These are phyloP conservation scores for Clonostachys byssicola DNA, from an alignment of 2,329 filamentous ascomycete genomes.

Conservation along the genomic window DNA sequence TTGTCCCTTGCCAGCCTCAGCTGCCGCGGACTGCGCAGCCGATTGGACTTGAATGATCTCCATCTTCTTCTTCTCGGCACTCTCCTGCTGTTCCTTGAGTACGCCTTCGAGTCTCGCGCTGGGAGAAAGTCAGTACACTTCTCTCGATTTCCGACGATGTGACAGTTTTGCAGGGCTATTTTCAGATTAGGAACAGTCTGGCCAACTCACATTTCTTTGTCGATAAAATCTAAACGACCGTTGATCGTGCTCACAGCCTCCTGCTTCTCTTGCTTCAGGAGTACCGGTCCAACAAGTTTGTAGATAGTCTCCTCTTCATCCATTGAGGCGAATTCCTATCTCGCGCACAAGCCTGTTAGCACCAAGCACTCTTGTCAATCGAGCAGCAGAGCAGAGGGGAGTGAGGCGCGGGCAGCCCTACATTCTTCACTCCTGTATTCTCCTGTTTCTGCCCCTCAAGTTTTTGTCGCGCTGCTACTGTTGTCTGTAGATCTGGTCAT, in stretches of 20 bases:
- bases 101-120: slow-evolving; percentile 39
- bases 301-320: slow-evolving; percentile 86
- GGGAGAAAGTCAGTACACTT: neutral
- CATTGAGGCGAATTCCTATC: slow-evolving; percentile 75
- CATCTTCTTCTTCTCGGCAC: slow-evolving; percentile 53
- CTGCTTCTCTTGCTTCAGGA: slow-evolving; percentile 89
- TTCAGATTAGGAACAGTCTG: neutral
- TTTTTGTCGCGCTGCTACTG: slow-evolving; percentile 78
- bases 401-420: slow-evolving; percentile 19
- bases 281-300: slow-evolving; percentile 88
- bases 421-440: slow-evolving; percentile 82
- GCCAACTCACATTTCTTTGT: slow-evolving; percentile 79
- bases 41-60: slow-evolving; percentile 56
- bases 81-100: slow-evolving; percentile 51
- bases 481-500: slow-evolving; percentile 67
- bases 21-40: slow-evolving; percentile 35
- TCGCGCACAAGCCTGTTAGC: no score
- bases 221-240: slow-evolving; percentile 85
- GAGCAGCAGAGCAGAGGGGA: neutral
- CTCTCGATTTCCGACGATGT: no score
- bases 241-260: slow-evolving; percentile 92
- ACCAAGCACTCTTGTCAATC: neutral
- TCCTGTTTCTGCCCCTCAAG: slow-evolving; percentile 93
- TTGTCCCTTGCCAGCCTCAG: slow-evolving; percentile 22
- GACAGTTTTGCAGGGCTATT: neutral